phyloP scores from a whole-genome alignment of 257 asterid species.

The Rhazya stricta region DNA sequence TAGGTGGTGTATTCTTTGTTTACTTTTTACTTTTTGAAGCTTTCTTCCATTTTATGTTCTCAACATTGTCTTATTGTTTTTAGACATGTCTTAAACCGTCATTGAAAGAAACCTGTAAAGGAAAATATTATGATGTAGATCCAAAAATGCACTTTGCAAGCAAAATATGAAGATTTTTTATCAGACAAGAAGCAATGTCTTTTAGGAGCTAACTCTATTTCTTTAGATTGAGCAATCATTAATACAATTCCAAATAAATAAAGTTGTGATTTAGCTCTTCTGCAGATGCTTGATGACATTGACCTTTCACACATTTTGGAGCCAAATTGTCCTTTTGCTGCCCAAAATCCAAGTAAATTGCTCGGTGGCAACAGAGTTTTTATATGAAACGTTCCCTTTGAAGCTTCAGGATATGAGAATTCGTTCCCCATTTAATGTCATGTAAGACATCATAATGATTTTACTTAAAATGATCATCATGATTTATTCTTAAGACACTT shows the following conservation, averaged over 20 bases:
- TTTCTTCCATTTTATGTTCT: not conserved
- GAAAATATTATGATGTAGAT: slow-evolving; percentile 19
- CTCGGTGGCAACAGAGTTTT: not conserved
- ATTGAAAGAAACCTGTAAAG: slow-evolving; percentile 20
- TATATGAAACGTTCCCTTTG: slow-evolving; percentile 1
- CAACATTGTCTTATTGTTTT: no score
- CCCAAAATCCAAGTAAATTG: slow-evolving; percentile 5
- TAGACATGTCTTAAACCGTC: slow-evolving; percentile 7
- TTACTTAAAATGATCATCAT: not conserved
- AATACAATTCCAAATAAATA: no score
- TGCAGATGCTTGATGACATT: slow-evolving; percentile 20
- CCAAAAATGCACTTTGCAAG: slow-evolving; percentile 18
- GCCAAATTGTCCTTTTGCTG: slow-evolving; percentile 16
- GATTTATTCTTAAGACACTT: not conserved
- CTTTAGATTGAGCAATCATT: not conserved
- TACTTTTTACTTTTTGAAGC: not conserved
- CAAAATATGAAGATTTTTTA: slow-evolving; percentile 18
- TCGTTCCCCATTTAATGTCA: slow-evolving; percentile 13
- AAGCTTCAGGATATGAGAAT: slow-evolving; percentile 5
- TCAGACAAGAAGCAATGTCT: slow-evolving; percentile 9
- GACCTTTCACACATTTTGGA: slow-evolving; percentile 5
- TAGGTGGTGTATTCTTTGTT: slow-evolving; percentile 10
- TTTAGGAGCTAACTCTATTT: not conserved
- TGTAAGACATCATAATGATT: slow-evolving; percentile 8
- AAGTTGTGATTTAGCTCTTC: not conserved